Base-by-base conservation (phyloP, 495 filamentous ascomycete genomes). In the Penicillium antarcticum region DNA sequence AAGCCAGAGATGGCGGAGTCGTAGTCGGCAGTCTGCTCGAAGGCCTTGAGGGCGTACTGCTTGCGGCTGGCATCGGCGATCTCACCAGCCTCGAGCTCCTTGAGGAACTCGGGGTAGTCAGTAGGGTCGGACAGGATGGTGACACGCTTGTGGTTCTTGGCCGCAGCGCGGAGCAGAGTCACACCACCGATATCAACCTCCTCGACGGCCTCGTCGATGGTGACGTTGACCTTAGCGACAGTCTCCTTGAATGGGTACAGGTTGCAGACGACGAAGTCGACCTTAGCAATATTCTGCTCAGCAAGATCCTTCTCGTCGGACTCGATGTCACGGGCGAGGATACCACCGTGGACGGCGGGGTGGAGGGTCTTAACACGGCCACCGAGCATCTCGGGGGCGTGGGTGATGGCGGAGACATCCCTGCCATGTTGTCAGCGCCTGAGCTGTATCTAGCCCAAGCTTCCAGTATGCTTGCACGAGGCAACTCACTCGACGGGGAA, bases 101-200 rank as follows among this genome's bases (percentile, higher is more conserved):
- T 81, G 39, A 98, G 78, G 79, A 98, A 98, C 60, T 89, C 89
- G 42, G 90, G 80, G 74, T 98, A 98, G 74, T 98, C 92, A 18
- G 78, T 75, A 32, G 94, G 92, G 71, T 97, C 92, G 47, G 87
- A 95, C 51, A 98, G 84, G 64, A 97, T 94, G 52, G 91, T 95
- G 16, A 98, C 95, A 41, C 94, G 86, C 46, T 83, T 69, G 74
- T 97, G 95, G 77, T 97, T 97, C 83, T 98, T 98, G 53, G 95
- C 94, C 29, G 94, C 94, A 19, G 94, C 94, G 54, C 94, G 85
- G 62, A 98, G 88, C 56, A 98, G 83, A 18, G 94, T 97, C 39
- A 98, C 94, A 61, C 94, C 94, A 51, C 92, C 92, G 63, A 98
- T 95, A 76, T 98, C 94, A 53, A 98, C 91, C 76, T 97, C 94